These are phyloP conservation scores for Xylaria curta DNA, from an alignment of 495 filamentous ascomycete species.

Conservation along the genomic window DNA sequence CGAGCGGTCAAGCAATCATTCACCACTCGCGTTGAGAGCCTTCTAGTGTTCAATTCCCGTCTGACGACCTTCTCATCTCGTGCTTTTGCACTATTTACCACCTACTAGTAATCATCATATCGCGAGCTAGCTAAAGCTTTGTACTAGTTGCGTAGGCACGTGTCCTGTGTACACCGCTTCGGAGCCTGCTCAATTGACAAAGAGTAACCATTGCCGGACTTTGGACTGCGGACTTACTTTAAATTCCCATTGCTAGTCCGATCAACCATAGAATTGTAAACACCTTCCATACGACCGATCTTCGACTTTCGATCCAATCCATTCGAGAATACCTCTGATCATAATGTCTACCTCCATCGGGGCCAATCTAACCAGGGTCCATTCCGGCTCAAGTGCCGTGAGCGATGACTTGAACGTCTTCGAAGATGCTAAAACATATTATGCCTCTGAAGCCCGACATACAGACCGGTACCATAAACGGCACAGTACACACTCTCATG, in stretches of 20 bases:
- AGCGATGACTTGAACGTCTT: conserved; percentile 49
- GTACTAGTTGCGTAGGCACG: background rate
- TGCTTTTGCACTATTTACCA: background rate
- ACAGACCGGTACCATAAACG: conserved; percentile 48
- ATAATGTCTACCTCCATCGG: conserved; percentile 12
- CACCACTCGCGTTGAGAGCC: background rate
- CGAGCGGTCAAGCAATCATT: conserved; percentile 3
- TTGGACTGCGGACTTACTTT: background rate
- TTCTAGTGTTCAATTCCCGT: background rate
- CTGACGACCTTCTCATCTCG: background rate
- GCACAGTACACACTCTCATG: conserved; percentile 56
- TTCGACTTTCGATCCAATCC: background rate
- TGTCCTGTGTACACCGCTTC: background rate
- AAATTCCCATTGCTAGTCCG: background rate
- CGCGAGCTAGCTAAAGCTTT: background rate
- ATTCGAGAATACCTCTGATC: background rate
- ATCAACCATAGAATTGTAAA: background rate
- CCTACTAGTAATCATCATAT: background rate
- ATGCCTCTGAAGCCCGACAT: conserved; percentile 55
- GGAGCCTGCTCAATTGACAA: background rate
- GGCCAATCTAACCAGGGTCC: conserved; percentile 23
- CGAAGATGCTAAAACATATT: conserved; percentile 58
- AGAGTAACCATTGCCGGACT: background rate
- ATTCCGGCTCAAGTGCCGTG: conserved; percentile 15
- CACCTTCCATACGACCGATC: background rate